Conservation (phyloP, 345 rosid species). For the Populus alba region DNA sequence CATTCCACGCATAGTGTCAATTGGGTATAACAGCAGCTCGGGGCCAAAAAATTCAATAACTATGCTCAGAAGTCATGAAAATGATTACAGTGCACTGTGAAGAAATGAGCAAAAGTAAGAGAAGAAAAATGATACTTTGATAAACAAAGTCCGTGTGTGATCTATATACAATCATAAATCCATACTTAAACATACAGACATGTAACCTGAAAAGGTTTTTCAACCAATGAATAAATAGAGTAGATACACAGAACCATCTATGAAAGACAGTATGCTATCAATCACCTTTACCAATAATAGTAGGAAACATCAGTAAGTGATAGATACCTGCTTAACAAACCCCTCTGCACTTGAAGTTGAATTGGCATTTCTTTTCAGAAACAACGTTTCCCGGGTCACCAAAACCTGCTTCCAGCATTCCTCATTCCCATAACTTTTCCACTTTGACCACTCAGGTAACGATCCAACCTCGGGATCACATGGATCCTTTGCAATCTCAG, state of each 20-base stretch:
- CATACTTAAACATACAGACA: neutral
- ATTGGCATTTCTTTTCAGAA: slow-evolving; percentile 35
- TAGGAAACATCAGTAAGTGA: slow-evolving; percentile 1
- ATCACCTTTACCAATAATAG: neutral
- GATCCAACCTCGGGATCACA: slow-evolving; percentile 40
- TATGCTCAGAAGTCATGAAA: neutral
- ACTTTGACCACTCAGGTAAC: slow-evolving; percentile 66
- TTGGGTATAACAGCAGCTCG: neutral
- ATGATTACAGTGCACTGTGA: neutral
- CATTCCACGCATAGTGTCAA: neutral
- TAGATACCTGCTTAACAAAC: slow-evolving; percentile 51
- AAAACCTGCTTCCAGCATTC: slow-evolving; percentile 77
- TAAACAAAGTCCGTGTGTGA: neutral
- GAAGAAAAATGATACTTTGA: no score
- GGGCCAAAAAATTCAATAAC: neutral
- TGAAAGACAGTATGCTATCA: neutral
- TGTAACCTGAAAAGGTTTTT: neutral
- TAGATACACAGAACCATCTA: neutral
- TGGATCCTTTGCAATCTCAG: slow-evolving; percentile 59
- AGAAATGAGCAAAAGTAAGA: neutral
- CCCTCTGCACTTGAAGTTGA: slow-evolving; percentile 29
- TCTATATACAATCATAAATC: neutral
- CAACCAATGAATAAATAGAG: neutral
- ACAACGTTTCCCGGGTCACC: slow-evolving; percentile 48
- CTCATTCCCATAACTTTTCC: slow-evolving; percentile 57